Conservation (phyloP, 129 eudicot genomes). For the Helianthus annuus region DNA sequence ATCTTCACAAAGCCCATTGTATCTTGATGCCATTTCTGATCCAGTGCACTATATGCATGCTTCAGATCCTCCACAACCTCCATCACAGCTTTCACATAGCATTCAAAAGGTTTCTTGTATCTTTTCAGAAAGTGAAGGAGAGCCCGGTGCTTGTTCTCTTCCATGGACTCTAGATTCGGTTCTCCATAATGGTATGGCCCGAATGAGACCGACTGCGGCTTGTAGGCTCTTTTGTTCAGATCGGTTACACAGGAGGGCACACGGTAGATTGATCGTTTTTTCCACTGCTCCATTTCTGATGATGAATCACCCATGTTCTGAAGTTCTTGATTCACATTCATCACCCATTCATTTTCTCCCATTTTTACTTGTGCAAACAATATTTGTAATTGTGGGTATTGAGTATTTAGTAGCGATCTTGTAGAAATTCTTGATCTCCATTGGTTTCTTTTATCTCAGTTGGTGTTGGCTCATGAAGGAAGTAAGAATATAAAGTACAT, state of each 20-base stretch:
- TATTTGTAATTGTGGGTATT: neutral
- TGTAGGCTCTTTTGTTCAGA: conserved; percentile 49
- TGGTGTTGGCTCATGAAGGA: conserved; percentile 24
- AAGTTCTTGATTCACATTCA: conserved; percentile 35
- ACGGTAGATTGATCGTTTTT: conserved; percentile 47
- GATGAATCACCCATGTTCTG: conserved; percentile 29
- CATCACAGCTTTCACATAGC: conserved; percentile 29
- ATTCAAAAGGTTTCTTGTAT: conserved; percentile 39
- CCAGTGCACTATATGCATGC: conserved; percentile 45
- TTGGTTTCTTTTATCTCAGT: conserved; percentile 23
- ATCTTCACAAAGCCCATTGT: conserved; percentile 35
- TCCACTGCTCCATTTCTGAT: conserved; percentile 46
- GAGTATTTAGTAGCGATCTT: no score
- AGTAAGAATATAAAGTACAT: conserved; percentile 38
- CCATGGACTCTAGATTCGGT: conserved; percentile 46
- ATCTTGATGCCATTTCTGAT: conserved; percentile 38
- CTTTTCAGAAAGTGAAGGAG: conserved; percentile 57
- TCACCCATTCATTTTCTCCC: conserved; percentile 45
- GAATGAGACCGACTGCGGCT: conserved; percentile 53
- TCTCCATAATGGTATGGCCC: conserved; percentile 65
- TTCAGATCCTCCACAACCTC: conserved; percentile 42
- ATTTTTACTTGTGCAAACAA: neutral
- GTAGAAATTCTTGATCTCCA: conserved; percentile 2
- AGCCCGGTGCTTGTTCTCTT: conserved; percentile 58
- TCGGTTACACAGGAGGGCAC: conserved; percentile 49